phyloP scores from a whole-genome alignment of 345 rosid genomes.

The Pistacia vera region DNA sequence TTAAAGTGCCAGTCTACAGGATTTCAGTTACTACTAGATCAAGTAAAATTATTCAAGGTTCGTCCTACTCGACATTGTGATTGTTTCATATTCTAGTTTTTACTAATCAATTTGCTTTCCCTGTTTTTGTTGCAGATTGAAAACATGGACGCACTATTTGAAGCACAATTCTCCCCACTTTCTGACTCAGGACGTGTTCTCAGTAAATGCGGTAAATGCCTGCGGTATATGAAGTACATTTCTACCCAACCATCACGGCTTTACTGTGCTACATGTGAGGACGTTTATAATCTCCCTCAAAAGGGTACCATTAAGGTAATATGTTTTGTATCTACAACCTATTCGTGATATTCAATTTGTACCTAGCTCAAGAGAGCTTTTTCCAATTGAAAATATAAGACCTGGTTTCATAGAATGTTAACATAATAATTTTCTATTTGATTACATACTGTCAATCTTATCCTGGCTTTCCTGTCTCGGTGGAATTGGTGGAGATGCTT shows the following conservation, averaged over 20 bases:
- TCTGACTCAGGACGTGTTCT: conserved; percentile 81
- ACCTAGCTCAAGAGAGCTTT: neutral
- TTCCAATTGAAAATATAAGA: neutral
- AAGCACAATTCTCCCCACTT: conserved; percentile 91
- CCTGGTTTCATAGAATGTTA: neutral
- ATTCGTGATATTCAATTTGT: neutral
- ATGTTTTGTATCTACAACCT: neutral
- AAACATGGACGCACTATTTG: conserved; percentile 93
- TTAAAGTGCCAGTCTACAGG: too few species aligned
- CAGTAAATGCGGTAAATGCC: conserved; percentile 96
- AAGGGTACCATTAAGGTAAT: conserved; percentile 88
- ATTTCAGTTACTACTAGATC: too few species aligned
- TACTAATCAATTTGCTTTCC: neutral
- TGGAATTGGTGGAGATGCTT: neutral
- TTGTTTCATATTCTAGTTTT: neutral
- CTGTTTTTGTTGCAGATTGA: conserved; percentile 55
- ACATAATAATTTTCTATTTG: neutral
- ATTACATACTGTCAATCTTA: neutral
- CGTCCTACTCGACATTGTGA: too few species aligned
- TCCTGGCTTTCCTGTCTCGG: neutral
- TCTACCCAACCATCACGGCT: conserved; percentile 79
- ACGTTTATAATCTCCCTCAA: conserved; percentile 94
- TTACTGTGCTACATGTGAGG: conserved; percentile 91
- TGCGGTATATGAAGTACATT: conserved; percentile 94
- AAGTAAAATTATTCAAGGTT: too few species aligned